phyloP scores from a whole-genome alignment of 2,329 filamentous ascomycete species.

The Nothophoma quercina region DNA sequence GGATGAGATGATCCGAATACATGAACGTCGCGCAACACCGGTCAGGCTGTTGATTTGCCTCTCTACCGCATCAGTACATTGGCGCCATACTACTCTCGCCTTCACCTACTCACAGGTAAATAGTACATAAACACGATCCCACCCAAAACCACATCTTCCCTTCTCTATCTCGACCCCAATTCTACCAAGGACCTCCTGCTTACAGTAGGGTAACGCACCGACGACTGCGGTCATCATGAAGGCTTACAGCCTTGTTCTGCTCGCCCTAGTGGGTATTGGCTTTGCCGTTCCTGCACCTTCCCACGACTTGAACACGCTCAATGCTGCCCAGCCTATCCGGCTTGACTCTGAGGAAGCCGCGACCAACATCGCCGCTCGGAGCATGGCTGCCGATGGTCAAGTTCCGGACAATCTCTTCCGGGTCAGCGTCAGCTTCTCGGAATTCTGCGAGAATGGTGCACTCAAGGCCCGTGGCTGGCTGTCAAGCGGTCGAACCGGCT shows the following conservation, averaged over 20 bases:
- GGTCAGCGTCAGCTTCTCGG: slow-evolving; percentile 2
- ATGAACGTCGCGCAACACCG: no score
- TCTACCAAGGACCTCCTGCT: background rate
- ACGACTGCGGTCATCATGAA: background rate
- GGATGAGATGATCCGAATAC: no score
- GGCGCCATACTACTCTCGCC: background rate
- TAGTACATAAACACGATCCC: background rate
- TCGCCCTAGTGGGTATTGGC: background rate
- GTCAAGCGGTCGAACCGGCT: background rate
- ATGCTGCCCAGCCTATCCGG: background rate
- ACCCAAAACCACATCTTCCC: background rate
- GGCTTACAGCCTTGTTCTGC: background rate
- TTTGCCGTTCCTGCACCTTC: background rate
- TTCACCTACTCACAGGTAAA: background rate
- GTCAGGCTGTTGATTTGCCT: no score
- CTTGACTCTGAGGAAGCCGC: background rate
- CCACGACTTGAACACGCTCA: background rate
- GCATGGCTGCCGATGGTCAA: background rate
- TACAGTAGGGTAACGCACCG: background rate
- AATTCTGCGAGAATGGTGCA: slow-evolving; percentile 8
- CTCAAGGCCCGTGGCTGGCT: slow-evolving; percentile 2
- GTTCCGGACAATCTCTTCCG: background rate
- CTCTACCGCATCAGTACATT: no score
- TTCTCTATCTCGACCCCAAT: background rate
- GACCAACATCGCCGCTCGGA: background rate